A percentile compares a stretch with the other conserved stretches of the same genome.
phyloP scores from a whole-genome alignment of 1,139 yeast genomes.

The Blastobotrys capitulatus region DNA sequence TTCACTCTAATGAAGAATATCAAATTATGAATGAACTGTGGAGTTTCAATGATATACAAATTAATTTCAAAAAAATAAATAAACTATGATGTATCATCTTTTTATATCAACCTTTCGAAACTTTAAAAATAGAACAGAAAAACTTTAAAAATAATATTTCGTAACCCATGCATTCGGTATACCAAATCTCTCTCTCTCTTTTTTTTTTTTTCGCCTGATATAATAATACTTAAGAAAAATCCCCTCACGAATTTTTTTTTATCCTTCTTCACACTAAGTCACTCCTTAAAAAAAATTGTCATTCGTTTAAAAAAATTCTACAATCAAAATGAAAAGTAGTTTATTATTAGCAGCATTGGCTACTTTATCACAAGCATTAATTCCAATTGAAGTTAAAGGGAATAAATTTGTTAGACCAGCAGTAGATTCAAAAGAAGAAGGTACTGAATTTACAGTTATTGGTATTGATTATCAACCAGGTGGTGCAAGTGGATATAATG shows the following conservation, averaged over 20 bases:
- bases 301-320: background rate
- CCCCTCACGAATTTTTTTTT: background rate
- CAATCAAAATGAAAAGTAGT: conserved; percentile 1
- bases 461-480: conserved; percentile 74
- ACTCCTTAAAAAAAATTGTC: background rate
- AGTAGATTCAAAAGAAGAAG: conserved; percentile 39
- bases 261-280: background rate
- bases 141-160: no score
- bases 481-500: conserved; percentile 55
- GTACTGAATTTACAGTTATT: conserved; percentile 42
- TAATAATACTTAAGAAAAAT: background rate
- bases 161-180: no score
- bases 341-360: conserved; percentile 1
- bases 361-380: conserved; percentile 30
- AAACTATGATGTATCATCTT: no score
- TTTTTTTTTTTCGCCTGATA: background rate
- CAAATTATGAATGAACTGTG: no score
- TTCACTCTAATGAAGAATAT: no score
- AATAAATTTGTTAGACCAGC: conserved; percentile 69
- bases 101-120: no score
- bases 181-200: no score
- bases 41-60: no score
- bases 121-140: no score
- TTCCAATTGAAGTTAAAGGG: conserved; percentile 49
- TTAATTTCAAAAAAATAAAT: no score